Evolutionary conservation across 2,329 filamentous ascomycete genomes (phyloP), one percentile per base, ranked within the genome.

Genomic region (Aspergillus novofumigatus): DNA sequence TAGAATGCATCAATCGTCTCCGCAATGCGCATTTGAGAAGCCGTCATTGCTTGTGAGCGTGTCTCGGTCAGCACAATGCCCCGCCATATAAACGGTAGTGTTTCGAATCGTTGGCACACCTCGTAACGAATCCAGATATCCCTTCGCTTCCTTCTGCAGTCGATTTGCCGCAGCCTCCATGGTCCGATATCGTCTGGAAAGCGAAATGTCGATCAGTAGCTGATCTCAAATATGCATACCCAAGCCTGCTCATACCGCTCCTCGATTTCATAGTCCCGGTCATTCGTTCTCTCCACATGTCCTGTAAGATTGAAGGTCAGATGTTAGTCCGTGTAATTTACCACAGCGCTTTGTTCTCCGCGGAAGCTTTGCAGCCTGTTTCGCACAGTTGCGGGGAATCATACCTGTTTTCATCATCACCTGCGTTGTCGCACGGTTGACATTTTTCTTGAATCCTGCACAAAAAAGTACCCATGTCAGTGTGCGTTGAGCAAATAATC

Each of bases 1-100:
- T 99, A 99, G 77, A 99, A 99, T 44, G 94, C 94, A 78, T 99
- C 94, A 76, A 99, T 99, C 21, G 94, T 99, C 77, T 99, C 94
- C 63, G 94, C 94, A 75, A 99, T 97, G 71, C 93, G 89, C 93
- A 48, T 23, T n/a, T 26, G 25, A 23, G 20, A 45, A 41, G 29
- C 11, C 47, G 41, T 23, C 51, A 48, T 44, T 35, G 21, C 32
- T 51, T 21, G 28, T 17, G 14, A 51, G 49, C 20, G 20, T 41
- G 32, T 11, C 21, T 21, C 5, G 21, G 29, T 51, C 29, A 41
- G 11, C 29, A 28, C 21, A 10, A 41, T 9, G 20, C 20, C n/a
- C 20, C 10, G 35, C 21, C 29, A 11, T 21, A 47, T 8, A 8
- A 49, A 23, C 42, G 17, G 6, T 26, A 26, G 25, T 21, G n/a